Evolutionary conservation across 2,329 filamentous ascomycete species (phyloP).

Genomic region (Botrytis hyacinthi): DNA sequence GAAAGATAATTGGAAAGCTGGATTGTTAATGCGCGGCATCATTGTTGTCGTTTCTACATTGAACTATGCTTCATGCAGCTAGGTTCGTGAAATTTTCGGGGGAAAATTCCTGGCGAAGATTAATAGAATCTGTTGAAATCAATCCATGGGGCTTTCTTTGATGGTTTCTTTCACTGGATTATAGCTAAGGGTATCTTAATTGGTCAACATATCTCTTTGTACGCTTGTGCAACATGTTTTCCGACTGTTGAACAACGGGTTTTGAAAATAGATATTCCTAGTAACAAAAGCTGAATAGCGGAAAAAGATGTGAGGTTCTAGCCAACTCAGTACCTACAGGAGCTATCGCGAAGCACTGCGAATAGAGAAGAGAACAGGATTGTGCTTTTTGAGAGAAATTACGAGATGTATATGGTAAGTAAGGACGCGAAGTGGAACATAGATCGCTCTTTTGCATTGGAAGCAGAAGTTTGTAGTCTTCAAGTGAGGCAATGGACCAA

Average conservation of each 20-base stretch:
- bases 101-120: background rate
- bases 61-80: background rate
- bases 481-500: accelerated
- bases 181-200: background rate
- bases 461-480: background rate
- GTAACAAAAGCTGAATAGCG: background rate
- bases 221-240: background rate
- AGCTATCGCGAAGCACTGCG: accelerated
- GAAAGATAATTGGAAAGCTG: background rate
- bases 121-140: too few species aligned
- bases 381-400: background rate
- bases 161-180: background rate
- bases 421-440: background rate
- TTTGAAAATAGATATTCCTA: background rate
- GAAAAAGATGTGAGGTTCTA: background rate
- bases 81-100: background rate
- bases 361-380: background rate
- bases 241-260: too few species aligned
- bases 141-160: background rate
- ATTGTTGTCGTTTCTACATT: background rate
- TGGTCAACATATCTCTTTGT: background rate
- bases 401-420: background rate
- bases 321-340: background rate
- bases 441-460: background rate
- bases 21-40: background rate